Base-by-base conservation (phyloP, 2,329 filamentous ascomycete species). In the Fusarium clavum region DNA sequence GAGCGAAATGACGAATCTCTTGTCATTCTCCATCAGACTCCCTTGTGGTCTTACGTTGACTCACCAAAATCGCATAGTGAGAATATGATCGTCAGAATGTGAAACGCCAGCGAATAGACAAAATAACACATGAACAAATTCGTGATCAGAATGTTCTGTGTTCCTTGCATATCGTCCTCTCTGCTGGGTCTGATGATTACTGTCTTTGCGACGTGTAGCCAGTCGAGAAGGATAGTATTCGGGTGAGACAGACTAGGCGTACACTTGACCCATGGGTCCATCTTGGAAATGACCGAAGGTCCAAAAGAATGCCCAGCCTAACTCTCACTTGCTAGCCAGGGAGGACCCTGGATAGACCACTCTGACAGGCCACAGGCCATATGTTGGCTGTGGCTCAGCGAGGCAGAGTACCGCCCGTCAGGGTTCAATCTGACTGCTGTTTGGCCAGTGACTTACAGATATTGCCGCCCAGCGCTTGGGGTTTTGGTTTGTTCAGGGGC, bases 231-330 rank as follows among this genome's bases (percentile, higher is more conserved):
- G 20, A 43, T 20, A 47, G 38, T 34, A 51, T 38, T 56, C 30
- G 25, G 22, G 61, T 72, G 48, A 72, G 67, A 72, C 67, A 68
- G 24, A 68, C 45, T 48, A 67, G 64, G 64, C 64, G 46, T 54
- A 68, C 55, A 67, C 38, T 51, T 30, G 29, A 45, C 64, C 64
- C 60, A 34, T 60, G 51, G 18, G 18, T 55, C 40, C 6, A 22
- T 41, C 51, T 47, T 46, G 65, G 60, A 57, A 69, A 56, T 61
- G 59, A 56, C 59, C 65, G 29, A 60, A 60, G 34, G 25, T 49
- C 34, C 32, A 49, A 47, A 47, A n/a, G 38, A 48, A 53, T 69
- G 68, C 68, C 69, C 68, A 66, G 68, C 18, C 65, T 53, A 13
- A 25, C 34, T 34, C 38, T 30, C n/a, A 13, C 45, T 46, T 43